Conservation (phyloP, 108 stramenopile species). For the Nitzschia sp. region DNA sequence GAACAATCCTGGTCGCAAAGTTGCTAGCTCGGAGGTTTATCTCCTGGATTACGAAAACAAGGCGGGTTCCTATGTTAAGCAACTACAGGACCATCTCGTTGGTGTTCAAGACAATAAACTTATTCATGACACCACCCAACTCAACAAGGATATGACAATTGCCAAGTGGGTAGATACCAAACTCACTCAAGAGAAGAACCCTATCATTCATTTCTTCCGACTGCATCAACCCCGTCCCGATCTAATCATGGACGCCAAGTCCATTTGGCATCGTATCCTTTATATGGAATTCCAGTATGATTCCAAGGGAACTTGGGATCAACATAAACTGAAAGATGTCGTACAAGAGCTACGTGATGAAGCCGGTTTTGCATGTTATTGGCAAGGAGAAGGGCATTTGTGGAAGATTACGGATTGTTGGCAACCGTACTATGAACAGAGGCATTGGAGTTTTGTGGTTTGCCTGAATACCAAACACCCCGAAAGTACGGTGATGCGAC, state of each 20-base stretch:
- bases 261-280: neutral
- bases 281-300: slow-evolving; percentile 17
- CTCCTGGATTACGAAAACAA: neutral
- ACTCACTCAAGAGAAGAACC: neutral
- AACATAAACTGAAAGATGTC: neutral
- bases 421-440: slow-evolving; percentile 43
- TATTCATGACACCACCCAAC: neutral
- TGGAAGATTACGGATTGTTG: slow-evolving; percentile 56
- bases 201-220: slow-evolving; percentile 11
- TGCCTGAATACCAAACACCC: slow-evolving; percentile 41
- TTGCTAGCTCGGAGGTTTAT: neutral
- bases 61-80: neutral
- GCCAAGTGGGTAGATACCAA: neutral
- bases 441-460: slow-evolving; percentile 59
- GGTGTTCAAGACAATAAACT: neutral
- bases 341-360: slow-evolving; percentile 3
- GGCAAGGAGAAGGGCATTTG: slow-evolving; percentile 39
- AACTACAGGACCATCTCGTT: neutral
- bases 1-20: neutral
- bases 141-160: neutral
- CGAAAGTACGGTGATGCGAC: slow-evolving; percentile 5
- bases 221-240: neutral
- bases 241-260: neutral
- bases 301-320: slow-evolving; percentile 17
- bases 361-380: slow-evolving; percentile 45